Base-by-base conservation (phyloP, 2,329 filamentous ascomycete genomes). In the Pestalotiopsis fici region DNA sequence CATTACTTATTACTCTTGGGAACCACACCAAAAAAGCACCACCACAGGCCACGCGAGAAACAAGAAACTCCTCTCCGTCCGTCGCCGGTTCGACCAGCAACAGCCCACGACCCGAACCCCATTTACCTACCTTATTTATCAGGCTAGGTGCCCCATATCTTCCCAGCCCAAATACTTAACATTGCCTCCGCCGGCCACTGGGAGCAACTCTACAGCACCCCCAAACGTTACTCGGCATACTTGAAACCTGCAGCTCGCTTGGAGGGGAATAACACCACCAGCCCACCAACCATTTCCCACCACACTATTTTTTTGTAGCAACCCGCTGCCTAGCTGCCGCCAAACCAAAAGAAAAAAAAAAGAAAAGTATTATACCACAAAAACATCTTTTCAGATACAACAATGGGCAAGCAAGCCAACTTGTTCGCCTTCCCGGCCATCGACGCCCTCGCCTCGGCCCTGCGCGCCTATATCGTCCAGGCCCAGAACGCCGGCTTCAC, bases 381-480 rank as follows among this genome's bases (percentile, higher is more conserved):
- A 35, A 11, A n/a, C n/a, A n/a, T 25, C 54, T 12, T 18, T 15
- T 5, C 39, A 9, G 43, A 50, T 27, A 21, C 12, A 4, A 65
- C 13, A 25, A 88, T 89, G 83, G 83, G 83, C 74, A 87, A 86
- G 71, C 86, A 88, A 76, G 86, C 88, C 68, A 91, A 90, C 76
- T 91, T 99, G 75, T 97, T 93, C 86, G 89, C 92, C 73, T 98
- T 97, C 82, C 83, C 89, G 72, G 86, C 86, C 80, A 83, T 87
- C 75, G 86, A 89, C 71, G 85, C 88, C 68, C 90, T 99, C 72
- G 93, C 94, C 23, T 83, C 87, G 43, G 90, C 91, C 71, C 88
- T 99, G 74, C 92, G 95, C 77, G 83, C 88, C 74, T 98, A 97
- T 81, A 85, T 98, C 74, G 86, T 98, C 74, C 88, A 92, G 74